These are phyloP conservation scores for Calonectria pteridis DNA, from an alignment of 2,329 filamentous ascomycete species.

Conservation along the genomic window DNA sequence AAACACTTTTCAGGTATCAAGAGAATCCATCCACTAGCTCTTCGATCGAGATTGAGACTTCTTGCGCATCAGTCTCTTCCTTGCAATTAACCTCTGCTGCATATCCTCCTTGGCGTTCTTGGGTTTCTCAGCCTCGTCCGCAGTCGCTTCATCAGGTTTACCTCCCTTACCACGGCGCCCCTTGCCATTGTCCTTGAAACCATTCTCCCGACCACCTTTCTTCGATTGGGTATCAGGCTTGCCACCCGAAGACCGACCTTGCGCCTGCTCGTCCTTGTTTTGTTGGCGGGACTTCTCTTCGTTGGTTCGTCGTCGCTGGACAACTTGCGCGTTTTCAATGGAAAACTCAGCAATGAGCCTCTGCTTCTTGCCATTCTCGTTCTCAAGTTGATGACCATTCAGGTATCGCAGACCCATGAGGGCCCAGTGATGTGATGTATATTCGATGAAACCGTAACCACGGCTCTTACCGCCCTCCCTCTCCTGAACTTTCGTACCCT, in stretches of 20 bases:
- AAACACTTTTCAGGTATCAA: slow-evolving; percentile 34
- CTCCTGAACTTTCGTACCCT: slow-evolving; percentile 87
- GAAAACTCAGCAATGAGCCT: slow-evolving; percentile 96
- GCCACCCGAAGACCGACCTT: slow-evolving; percentile 14
- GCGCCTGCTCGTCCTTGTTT: slow-evolving; percentile 36
- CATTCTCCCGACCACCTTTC: slow-evolving; percentile 31
- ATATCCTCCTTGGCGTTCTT: slow-evolving; percentile 54
- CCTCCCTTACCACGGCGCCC: slow-evolving; percentile 33
- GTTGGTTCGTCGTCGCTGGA: slow-evolving; percentile 73
- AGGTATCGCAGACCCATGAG: slow-evolving; percentile 95
- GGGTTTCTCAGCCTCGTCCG: slow-evolving; percentile 48
- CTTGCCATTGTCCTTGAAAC: slow-evolving; percentile 37
- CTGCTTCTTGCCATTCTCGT: slow-evolving; percentile 81
- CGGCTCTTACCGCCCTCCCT: slow-evolving; percentile 83
- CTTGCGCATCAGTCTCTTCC: slow-evolving; percentile 84
- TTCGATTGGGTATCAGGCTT: slow-evolving; percentile 31
- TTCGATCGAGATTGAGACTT: slow-evolving; percentile 59
- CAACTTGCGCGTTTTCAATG: slow-evolving; percentile 97
- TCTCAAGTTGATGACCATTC: slow-evolving; percentile 78
- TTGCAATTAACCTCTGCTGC: slow-evolving; percentile 83
- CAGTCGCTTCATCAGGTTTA: slow-evolving; percentile 25
- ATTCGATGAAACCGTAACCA: slow-evolving; percentile 98
- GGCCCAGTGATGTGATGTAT: slow-evolving; percentile 91
- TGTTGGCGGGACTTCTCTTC: slow-evolving; percentile 51
- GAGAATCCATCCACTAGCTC: slow-evolving; percentile 35